Base-by-base conservation (phyloP, 371 early-diverging fungal species). In the Mortierella polycephala region DNA sequence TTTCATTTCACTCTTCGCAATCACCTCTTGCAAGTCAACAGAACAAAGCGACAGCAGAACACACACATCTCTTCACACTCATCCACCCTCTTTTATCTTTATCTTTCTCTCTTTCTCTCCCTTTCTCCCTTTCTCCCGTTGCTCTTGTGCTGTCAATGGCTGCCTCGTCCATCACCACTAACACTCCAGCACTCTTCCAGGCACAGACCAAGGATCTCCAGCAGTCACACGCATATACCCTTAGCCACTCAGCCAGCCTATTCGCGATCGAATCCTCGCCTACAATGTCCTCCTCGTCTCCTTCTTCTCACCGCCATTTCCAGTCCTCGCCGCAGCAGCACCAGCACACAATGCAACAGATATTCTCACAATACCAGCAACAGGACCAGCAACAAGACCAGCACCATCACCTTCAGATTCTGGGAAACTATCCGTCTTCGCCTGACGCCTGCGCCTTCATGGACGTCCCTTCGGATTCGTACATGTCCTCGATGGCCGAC, bases 371-470 rank as follows among this genome's bases (percentile, higher is more conserved):
- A 4, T 30, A 30, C 11, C 55, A 67, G 41, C 61, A 67, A 18
- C 60, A 69, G 14, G 30, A 53, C n/a, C 45, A 47, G 13, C 54
- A 67, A 30, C 51, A 62, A 40, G 54, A 65, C 5, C 57, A 57
- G 10, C 57, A 67, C 57, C 76, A 76, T 42, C 76, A 76, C 40
- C 47, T 71, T 16, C 71, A 71, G 54, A 77, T 77, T 57, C 62
- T 77, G 39, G 77, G 77, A 14, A 67, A 71, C 54, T 72, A 77
- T 51, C 71, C 77, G 0, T 68, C 67, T 11, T 77, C 77, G 2
- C 77, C 77, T 13, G 58, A 7, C 16, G 47, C 64, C 5, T 47
- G 57, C 69, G 39, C 58, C 39, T 71, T 77, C 58, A 51, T 77
- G 30, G 77, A 77, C 5, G 44, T 71, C 49, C 72, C 63, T 14